phyloP scores from a whole-genome alignment of 148 eudicot genomes.

The Pharnaceum exiguum region DNA sequence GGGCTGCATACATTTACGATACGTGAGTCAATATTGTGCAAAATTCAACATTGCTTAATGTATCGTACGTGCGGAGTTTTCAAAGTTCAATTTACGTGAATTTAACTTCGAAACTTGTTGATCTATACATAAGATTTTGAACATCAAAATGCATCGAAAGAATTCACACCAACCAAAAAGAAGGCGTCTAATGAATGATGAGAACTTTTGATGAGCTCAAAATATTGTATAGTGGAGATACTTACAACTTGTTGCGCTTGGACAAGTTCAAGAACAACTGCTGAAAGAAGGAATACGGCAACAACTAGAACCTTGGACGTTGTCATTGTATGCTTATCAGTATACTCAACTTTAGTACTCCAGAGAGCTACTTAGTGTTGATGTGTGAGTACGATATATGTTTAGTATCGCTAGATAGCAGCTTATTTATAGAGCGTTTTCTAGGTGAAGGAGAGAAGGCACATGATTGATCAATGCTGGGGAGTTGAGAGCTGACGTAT shows the following conservation, averaged over 20 bases:
- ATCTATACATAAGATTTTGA: too few relatives aligned
- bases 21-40: neutral
- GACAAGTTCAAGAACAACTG: slow-evolving; percentile 17
- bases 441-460: neutral
- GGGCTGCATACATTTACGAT: slow-evolving; percentile 13
- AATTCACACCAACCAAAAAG: too few relatives aligned
- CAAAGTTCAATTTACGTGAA: too few relatives aligned
- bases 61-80: too few relatives aligned
- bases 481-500: slow-evolving; percentile 4
- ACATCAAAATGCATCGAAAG: too few relatives aligned
- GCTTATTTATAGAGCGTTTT: slow-evolving; percentile 17
- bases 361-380: neutral
- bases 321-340: slow-evolving; percentile 1
- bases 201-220: too few relatives aligned
- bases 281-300: slow-evolving; percentile 11
- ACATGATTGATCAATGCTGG: neutral
- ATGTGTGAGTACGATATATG: slow-evolving; percentile 11
- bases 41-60: neutral
- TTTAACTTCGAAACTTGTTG: too few relatives aligned
- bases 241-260: slow-evolving; percentile 16
- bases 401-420: neutral
- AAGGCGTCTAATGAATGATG: too few relatives aligned
- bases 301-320: slow-evolving; percentile 12
- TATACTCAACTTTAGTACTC: neutral
- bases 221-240: neutral